These are phyloP conservation scores for Tanozyma kutaoensis DNA, from an alignment of 805 yeast species.

Conservation along the genomic window DNA sequence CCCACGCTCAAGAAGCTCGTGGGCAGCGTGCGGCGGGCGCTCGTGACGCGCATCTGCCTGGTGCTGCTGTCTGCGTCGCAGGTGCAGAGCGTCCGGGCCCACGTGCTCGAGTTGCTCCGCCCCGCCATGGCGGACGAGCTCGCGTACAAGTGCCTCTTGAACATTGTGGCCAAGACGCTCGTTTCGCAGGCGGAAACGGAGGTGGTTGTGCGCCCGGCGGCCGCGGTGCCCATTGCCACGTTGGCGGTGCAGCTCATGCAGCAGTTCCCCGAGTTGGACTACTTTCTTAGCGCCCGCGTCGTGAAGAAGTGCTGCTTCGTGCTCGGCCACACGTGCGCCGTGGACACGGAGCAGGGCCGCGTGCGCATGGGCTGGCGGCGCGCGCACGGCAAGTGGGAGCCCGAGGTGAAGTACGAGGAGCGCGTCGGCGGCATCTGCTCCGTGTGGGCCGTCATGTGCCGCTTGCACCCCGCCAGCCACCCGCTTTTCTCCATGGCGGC, in stretches of 20 bases:
- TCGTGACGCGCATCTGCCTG: too few relatives aligned
- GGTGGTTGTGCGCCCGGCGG: constrained; percentile 62
- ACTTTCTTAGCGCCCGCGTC: constrained; percentile 60
- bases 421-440: constrained; percentile 79
- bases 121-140: constrained; percentile 32
- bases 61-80: too few relatives aligned
- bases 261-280: constrained; percentile 34
- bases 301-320: constrained; percentile 85
- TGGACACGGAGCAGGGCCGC: constrained; percentile 76
- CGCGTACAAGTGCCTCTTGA: constrained; percentile 62
- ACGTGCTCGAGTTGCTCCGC: constrained; percentile 35
- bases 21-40: too few relatives aligned
- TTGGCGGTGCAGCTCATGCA: constrained; percentile 43
- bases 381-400: constrained; percentile 36
- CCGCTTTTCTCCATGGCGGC: constrained; percentile 23
- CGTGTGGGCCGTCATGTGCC: constrained; percentile 64
- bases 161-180: constrained; percentile 73
- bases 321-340: constrained; percentile 65
- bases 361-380: constrained; percentile 80
- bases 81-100: constrained; percentile 34
- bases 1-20: constrained; percentile 40
- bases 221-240: constrained; percentile 70
- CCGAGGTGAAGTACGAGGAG: constrained; percentile 64
- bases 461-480: constrained; percentile 11
- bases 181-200: constrained; percentile 91